Evolutionary conservation across 345 rosid species (phyloP).

Genomic region (Aurinia saxatilis): DNA sequence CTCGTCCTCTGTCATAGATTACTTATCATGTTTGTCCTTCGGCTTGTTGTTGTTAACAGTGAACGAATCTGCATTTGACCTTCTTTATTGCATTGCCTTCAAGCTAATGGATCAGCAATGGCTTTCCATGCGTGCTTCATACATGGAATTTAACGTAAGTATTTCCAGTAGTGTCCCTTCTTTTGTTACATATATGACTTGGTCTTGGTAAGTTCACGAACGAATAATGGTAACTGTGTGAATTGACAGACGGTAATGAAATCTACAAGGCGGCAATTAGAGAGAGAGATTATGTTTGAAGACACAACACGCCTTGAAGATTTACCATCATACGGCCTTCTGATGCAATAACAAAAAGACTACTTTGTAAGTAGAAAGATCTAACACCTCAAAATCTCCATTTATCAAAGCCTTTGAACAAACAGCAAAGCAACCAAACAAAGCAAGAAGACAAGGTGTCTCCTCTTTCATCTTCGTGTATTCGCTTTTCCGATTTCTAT

Average conservation of each 20-base stretch:
- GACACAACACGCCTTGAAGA: constrained; percentile 73
- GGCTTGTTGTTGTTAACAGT: constrained; percentile 41
- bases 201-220: not conserved
- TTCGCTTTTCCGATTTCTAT: not conserved
- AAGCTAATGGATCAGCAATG: constrained; percentile 96
- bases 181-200: not conserved
- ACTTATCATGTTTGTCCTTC: too few relatives aligned
- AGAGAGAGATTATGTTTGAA: constrained; percentile 78
- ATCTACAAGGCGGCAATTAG: constrained; percentile 78
- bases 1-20: too few relatives aligned
- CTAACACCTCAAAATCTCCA: constrained; percentile 10
- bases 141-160: constrained; percentile 95
- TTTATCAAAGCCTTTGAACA: not conserved
- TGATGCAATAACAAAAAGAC: constrained; percentile 31
- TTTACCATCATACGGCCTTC: constrained; percentile 72
- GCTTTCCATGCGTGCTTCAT: constrained; percentile 93
- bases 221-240: not conserved
- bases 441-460: not conserved
- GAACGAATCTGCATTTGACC: constrained; percentile 86
- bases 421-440: not conserved
- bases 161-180: not conserved
- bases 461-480: not conserved
- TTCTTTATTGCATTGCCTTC: constrained; percentile 93
- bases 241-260: constrained; percentile 68
- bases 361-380: constrained; percentile 27